phyloP scores from a whole-genome alignment of 2,329 filamentous ascomycete species.

The Huntiella bhutanensis region DNA sequence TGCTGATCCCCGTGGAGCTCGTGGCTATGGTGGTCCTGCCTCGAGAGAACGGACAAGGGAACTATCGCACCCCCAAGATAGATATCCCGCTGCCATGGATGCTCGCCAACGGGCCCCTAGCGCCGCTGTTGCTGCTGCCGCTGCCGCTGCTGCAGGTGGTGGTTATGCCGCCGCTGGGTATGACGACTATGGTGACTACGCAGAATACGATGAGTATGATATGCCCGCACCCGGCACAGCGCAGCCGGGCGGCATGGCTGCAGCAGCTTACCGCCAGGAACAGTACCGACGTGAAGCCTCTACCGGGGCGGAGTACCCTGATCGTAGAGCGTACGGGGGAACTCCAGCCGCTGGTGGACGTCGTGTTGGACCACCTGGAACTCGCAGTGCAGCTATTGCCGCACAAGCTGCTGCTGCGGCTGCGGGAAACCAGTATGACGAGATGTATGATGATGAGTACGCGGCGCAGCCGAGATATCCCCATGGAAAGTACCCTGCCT shows the following conservation, averaged over 20 bases:
- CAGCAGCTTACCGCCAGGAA: slow-evolving; percentile 6
- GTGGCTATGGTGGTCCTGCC: neutral
- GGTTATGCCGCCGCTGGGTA: slow-evolving; percentile 5
- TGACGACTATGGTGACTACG: slow-evolving; percentile 9
- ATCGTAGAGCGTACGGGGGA: slow-evolving; percentile 3
- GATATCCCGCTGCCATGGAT: neutral
- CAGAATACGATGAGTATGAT: slow-evolving; percentile 7
- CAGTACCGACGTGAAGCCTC: slow-evolving; percentile 3
- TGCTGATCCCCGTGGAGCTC: neutral
- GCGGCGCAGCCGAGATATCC: neutral
- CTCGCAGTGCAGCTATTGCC: slow-evolving; percentile 2
- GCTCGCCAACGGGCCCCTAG: neutral
- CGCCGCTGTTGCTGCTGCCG: slow-evolving; percentile 2
- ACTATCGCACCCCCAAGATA: too few relatives aligned
- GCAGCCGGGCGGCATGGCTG: slow-evolving; percentile 1
- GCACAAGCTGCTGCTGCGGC: neutral
- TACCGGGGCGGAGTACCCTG: slow-evolving; percentile 5
- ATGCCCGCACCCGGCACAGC: slow-evolving; percentile 8
- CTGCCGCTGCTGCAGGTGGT: slow-evolving; percentile 4
- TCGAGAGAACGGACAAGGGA: neutral
- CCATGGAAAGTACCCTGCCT: neutral
- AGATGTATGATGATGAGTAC: slow-evolving; percentile 5
- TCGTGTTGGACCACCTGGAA: too few relatives aligned
- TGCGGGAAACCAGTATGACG: slow-evolving; percentile 1
- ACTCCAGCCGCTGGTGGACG: too few relatives aligned